Conservation (phyloP, 768 basidiomycete species). For the Pleurotus citrinopileatus region DNA sequence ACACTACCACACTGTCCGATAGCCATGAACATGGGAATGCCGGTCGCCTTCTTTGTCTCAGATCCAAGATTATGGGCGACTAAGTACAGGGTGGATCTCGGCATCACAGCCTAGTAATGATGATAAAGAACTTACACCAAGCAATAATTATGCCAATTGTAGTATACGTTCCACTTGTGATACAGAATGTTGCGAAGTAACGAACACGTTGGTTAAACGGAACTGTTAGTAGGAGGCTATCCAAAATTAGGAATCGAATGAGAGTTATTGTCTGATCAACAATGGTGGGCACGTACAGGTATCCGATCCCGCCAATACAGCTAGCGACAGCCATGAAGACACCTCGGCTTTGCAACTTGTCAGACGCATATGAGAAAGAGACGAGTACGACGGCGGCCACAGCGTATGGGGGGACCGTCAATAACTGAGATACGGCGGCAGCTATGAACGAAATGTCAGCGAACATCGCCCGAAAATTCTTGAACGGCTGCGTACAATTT, state of each 20-base stretch:
- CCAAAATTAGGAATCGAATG: background rate
- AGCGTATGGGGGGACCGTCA: conserved; percentile 82
- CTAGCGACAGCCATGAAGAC: conserved; percentile 43
- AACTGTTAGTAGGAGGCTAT: conserved; percentile 55
- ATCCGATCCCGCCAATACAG: conserved; percentile 53
- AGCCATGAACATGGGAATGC: conserved; percentile 76
- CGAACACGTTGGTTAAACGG: conserved; percentile 54
- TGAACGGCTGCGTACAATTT: conserved; percentile 41
- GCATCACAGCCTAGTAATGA: no score
- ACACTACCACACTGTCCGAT: conserved; percentile 78
- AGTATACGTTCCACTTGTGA: conserved; percentile 75
- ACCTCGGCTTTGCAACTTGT: conserved; percentile 61
- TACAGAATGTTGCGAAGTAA: conserved; percentile 78
- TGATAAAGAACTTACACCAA: no score
- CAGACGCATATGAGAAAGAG: conserved; percentile 57
- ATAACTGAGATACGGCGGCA: conserved; percentile 62
- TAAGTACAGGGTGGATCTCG: conserved; percentile 23
- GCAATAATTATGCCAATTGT: conserved; percentile 72
- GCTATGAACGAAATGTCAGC: conserved; percentile 44
- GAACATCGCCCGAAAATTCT: background rate
- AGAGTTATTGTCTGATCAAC: background rate
- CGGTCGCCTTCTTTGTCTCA: conserved; percentile 73
- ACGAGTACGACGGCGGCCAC: conserved; percentile 65
- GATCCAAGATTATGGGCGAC: conserved; percentile 76
- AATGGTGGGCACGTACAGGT: conserved; percentile 42